Evolutionary conservation across 2,329 filamentous ascomycete genomes (phyloP).

Genomic region (Boeremia exigua): DNA sequence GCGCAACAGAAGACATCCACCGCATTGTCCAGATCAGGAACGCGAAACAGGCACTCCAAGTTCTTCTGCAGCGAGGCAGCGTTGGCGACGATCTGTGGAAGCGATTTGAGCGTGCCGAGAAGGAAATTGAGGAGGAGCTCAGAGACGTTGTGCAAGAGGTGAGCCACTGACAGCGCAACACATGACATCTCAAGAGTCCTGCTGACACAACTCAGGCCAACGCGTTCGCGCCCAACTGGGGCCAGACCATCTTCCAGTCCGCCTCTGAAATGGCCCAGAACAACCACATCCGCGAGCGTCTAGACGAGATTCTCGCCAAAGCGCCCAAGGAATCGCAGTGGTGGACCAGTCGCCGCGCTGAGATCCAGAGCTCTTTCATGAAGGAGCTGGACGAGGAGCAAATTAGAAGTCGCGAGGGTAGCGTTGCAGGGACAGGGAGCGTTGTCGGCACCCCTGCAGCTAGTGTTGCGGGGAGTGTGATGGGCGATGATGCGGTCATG

Average conservation of each 20-base stretch:
- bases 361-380: conserved; percentile 79
- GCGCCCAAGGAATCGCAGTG: conserved; percentile 78
- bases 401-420: conserved; percentile 22
- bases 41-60: conserved; percentile 85
- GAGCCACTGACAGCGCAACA: conserved; percentile 30
- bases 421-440: conserved; percentile 15
- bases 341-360: conserved; percentile 85
- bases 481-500: conserved; percentile 72
- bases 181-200: not conserved
- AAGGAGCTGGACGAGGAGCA: conserved; percentile 76
- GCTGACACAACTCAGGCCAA: conserved; percentile 71
- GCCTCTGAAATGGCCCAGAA: conserved; percentile 96
- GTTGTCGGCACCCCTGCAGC: conserved; percentile 16
- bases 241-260: conserved; percentile 93
- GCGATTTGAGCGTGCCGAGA: conserved; percentile 87
- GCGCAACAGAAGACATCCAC: conserved; percentile 91
- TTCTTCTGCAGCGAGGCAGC: conserved; percentile 84
- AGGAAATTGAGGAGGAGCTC: conserved; percentile 96
- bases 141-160: conserved; percentile 94
- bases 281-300: conserved; percentile 72
- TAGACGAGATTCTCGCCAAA: conserved; percentile 77
- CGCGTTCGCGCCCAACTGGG: conserved; percentile 86
- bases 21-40: conserved; percentile 87
- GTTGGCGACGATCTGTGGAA: conserved; percentile 97
- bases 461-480: conserved; percentile 43